Percentiles rank a stretch among this genome's conserved stretches.
phyloP scores from a whole-genome alignment of 1,284 basidiomycete species.

The Ceratobasidium sp. region DNA sequence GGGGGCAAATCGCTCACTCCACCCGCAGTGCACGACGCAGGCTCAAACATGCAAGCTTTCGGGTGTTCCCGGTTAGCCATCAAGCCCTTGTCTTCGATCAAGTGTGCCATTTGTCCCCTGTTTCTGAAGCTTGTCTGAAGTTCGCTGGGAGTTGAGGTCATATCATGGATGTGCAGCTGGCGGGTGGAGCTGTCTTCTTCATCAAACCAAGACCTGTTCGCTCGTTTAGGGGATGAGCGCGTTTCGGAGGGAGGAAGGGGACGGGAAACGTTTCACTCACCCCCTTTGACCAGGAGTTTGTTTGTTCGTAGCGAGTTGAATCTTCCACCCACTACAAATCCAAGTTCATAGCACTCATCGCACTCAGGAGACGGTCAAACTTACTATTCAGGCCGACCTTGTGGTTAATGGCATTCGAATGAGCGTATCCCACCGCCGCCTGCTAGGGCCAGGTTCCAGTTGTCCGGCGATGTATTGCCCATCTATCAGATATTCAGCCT shows the following conservation, averaged over 20 bases:
- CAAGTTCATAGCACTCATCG: constrained; percentile 57
- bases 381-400: constrained; percentile 57
- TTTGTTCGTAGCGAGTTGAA: constrained; percentile 71
- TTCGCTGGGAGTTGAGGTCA: constrained; percentile 65
- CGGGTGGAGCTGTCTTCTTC: constrained; percentile 60
- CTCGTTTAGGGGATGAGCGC: constrained; percentile 5
- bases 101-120: constrained; percentile 65
- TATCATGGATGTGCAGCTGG: constrained; percentile 66
- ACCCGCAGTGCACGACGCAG: constrained; percentile 66
- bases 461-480: constrained; percentile 51
- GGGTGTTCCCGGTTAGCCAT: constrained; percentile 67
- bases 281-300: constrained; percentile 63
- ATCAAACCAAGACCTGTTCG: constrained; percentile 63
- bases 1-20: constrained; percentile 58
- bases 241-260: background rate
- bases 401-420: constrained; percentile 77
- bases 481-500: constrained; percentile 57
- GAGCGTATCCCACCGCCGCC: constrained; percentile 73
- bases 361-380: background rate
- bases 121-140: constrained; percentile 65
- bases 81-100: constrained; percentile 62
- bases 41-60: constrained; percentile 69
- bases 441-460: constrained; percentile 67
- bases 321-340: constrained; percentile 70
- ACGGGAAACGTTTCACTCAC: constrained; percentile 57